phyloP scores from a whole-genome alignment of 805 yeast genomes.

The Candida jianshihensis region DNA sequence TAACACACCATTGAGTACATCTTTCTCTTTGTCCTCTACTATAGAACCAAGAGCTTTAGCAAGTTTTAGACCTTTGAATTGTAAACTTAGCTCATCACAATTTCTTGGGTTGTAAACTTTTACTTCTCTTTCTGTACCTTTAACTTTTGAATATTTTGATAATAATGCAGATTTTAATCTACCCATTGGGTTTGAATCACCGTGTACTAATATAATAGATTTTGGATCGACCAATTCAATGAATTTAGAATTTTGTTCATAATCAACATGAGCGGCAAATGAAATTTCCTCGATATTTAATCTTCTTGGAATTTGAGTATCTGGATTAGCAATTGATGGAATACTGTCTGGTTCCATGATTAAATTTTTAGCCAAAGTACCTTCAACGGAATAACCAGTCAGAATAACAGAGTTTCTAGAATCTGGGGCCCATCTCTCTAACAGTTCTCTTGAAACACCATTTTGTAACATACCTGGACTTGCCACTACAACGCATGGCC shows the following conservation, averaged over 20 bases:
- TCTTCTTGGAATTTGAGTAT: conserved; percentile 78
- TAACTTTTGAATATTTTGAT: conserved; percentile 75
- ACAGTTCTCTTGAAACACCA: conserved; percentile 84
- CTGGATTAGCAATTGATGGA: conserved; percentile 77
- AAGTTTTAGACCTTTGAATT: conserved; percentile 75
- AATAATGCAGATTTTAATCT: conserved; percentile 86
- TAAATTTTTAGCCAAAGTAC: conserved; percentile 91
- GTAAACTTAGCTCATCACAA: conserved; percentile 70
- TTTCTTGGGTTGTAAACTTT: conserved; percentile 89
- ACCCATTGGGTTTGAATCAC: conserved; percentile 98
- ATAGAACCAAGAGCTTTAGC: conserved; percentile 69
- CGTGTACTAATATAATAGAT: conserved; percentile 88
- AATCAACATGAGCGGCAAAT: conserved; percentile 99
- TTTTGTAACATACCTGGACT: conserved; percentile 98
- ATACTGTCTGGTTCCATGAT: conserved; percentile 88
- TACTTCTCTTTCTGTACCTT: conserved; percentile 84
- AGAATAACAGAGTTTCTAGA: conserved; percentile 79
- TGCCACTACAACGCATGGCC: conserved; percentile 94
- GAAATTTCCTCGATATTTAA: conserved; percentile 87
- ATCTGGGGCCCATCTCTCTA: conserved; percentile 98
- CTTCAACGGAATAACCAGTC: conserved; percentile 98
- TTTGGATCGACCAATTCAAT: conserved; percentile 83
- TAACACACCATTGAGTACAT: conserved; percentile 69
- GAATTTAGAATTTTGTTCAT: conserved; percentile 85
- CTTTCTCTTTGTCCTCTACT: conserved; percentile 40